A percentile compares a stretch with the other conserved stretches of the same genome.
These are phyloP conservation scores for Curvularia lunata DNA, from an alignment of 2,329 filamentous ascomycete genomes.

Conservation along the genomic window DNA sequence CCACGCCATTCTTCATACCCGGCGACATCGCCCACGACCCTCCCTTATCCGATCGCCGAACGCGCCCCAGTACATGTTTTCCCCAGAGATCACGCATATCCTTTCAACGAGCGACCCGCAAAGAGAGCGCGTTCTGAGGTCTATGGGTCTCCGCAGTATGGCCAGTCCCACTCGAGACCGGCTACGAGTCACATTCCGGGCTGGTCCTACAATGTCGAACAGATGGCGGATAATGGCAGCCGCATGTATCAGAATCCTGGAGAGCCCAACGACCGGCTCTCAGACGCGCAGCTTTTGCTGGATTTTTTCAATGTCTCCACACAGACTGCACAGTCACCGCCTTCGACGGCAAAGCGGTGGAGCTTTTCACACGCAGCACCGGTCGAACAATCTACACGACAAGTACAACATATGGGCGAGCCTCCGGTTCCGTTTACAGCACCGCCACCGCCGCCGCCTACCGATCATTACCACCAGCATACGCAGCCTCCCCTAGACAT, in stretches of 20 bases:
- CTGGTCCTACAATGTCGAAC: constrained; percentile 50
- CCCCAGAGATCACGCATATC: constrained; percentile 16
- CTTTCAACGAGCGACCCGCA: constrained; percentile 57
- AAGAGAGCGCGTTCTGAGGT: constrained; percentile 68
- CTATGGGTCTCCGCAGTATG: constrained; percentile 52
- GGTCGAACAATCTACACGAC: constrained; percentile 13
- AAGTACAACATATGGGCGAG: constrained; percentile 17
- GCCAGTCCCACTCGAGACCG: constrained; percentile 49
- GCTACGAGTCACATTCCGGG: constrained; percentile 55
- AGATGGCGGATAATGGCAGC: constrained; percentile 44
- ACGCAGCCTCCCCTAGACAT: constrained; percentile 23
- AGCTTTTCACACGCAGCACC: constrained; percentile 33
- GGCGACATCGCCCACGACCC: constrained; percentile 28
- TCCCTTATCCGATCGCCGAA: constrained; percentile 27
- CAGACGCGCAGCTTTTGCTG: constrained; percentile 56
- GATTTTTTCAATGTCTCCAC: constrained; percentile 49
- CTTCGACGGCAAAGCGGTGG: constrained; percentile 38
- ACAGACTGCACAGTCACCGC: constrained; percentile 36
- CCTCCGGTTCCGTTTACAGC: constrained; percentile 20
- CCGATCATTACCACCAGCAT: constrained; percentile 14
- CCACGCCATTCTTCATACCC: constrained; percentile 33
- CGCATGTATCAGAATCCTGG: constrained; percentile 44
- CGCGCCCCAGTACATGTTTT: constrained; percentile 34
- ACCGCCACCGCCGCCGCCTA: constrained; percentile 11
- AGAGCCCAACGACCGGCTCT: constrained; percentile 45